These are phyloP conservation scores for Xylaria grammica DNA, from an alignment of 495 filamentous ascomycete genomes.

Conservation along the genomic window DNA sequence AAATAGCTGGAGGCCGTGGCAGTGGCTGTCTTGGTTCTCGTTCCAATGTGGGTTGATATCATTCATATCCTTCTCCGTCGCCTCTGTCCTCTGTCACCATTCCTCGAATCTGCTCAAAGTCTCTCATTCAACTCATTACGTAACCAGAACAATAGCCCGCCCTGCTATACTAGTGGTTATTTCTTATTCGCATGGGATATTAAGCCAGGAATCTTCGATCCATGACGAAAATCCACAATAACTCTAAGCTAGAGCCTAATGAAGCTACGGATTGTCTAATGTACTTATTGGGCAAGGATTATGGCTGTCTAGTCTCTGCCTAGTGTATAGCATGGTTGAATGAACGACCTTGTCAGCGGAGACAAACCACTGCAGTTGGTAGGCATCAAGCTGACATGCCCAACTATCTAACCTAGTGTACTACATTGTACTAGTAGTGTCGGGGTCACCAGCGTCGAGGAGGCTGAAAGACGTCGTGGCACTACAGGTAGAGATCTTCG, in stretches of 20 bases:
- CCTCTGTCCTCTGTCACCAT: too few relatives aligned
- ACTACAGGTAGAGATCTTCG: not conserved
- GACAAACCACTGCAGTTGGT: not conserved
- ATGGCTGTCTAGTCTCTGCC: not conserved
- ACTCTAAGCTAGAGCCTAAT: not conserved
- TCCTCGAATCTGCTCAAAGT: too few relatives aligned
- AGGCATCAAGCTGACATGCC: not conserved
- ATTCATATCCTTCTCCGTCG: too few relatives aligned
- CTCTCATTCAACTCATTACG: not conserved
- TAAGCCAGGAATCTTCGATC: not conserved
- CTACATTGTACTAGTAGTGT: too few relatives aligned
- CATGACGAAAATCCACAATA: not conserved
- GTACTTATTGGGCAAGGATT: not conserved
- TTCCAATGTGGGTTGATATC: too few relatives aligned
- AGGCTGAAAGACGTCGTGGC: not conserved
- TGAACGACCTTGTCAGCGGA: not conserved
- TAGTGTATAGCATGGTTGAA: too few relatives aligned
- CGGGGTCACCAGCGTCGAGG: not conserved
- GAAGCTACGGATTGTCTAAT: not conserved
- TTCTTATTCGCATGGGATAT: slow-evolving; percentile 3
- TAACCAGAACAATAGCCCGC: too few relatives aligned
- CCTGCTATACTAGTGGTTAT: too few relatives aligned
- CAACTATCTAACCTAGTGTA: too few relatives aligned
- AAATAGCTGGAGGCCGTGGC: not conserved
- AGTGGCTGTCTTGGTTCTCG: not conserved